Percentiles rank a stretch among this genome's conserved stretches.
These are phyloP conservation scores for Abortiporus biennis DNA, from an alignment of 1,284 basidiomycete species.

Conservation along the genomic window DNA sequence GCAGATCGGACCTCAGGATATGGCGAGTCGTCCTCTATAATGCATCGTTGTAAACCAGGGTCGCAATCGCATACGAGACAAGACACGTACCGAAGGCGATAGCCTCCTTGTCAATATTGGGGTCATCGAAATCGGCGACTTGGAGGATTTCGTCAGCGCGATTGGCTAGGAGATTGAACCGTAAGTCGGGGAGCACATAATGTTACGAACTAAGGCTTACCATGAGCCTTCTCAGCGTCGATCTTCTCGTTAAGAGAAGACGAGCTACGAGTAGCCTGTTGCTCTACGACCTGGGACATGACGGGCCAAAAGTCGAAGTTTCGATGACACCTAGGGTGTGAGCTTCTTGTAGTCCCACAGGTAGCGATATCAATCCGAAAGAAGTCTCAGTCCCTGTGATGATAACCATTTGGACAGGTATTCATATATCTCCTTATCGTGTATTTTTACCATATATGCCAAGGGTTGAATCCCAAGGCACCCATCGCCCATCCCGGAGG, in stretches of 20 bases:
- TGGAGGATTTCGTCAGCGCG: conserved; percentile 13
- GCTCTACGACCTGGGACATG: conserved; percentile 2
- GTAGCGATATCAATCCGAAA: background rate
- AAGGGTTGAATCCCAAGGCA: no score
- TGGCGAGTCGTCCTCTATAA: conserved; percentile 44
- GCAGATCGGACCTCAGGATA: conserved; percentile 63
- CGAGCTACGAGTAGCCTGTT: background rate
- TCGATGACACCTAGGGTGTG: background rate
- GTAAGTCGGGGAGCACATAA: no score
- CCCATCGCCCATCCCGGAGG: no score
- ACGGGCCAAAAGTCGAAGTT: background rate
- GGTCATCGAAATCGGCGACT: conserved; percentile 50
- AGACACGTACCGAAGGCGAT: conserved; percentile 17
- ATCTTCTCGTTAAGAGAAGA: conserved; percentile 1
- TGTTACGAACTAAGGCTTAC: no score
- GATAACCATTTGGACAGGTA: no score
- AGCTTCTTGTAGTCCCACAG: conserved; percentile 2
- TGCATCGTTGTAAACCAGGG: no score
- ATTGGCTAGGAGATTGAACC: no score
- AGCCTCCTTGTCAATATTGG: conserved; percentile 30
- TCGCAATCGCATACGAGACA: background rate
- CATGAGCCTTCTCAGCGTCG: background rate
- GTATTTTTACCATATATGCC: background rate
- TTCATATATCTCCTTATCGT: background rate
- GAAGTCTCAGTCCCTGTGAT: no score